Conservation (phyloP, 345 rosid genomes). For the Populus pruinosa region DNA sequence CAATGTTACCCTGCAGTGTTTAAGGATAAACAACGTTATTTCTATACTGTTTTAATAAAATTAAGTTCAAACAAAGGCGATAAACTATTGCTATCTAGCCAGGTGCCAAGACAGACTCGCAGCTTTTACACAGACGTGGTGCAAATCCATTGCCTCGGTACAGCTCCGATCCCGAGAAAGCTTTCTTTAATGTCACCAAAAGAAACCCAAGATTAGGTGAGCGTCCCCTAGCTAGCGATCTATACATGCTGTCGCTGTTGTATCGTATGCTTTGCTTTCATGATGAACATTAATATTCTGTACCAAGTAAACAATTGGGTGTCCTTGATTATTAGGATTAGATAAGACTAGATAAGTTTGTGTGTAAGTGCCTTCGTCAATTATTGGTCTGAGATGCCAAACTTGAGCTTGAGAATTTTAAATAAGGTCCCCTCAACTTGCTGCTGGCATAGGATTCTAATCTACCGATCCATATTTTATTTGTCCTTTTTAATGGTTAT, state of each 20-base stretch:
- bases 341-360: not conserved
- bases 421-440: constrained; percentile 32
- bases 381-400: constrained; percentile 29
- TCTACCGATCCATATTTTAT: constrained; percentile 32
- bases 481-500: constrained; percentile 18
- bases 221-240: constrained; percentile 6
- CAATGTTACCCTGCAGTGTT: not conserved
- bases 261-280: not conserved
- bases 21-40: too few relatives aligned
- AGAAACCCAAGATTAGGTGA: constrained; percentile 23
- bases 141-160: constrained; percentile 14
- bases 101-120: constrained; percentile 19
- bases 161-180: constrained; percentile 35
- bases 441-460: constrained; percentile 51
- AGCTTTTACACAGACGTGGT: constrained; percentile 17
- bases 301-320: constrained; percentile 5
- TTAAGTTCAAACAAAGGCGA: too few relatives aligned
- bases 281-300: constrained; percentile 8
- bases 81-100: not conserved
- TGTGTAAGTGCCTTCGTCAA: constrained; percentile 20
- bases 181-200: constrained; percentile 19
- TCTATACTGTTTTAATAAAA: too few relatives aligned
- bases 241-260: constrained; percentile 1
- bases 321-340: not conserved
- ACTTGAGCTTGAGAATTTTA: constrained; percentile 7